phyloP scores from a whole-genome alignment of 139 green algal genomes.

The Ulvella scutata region DNA sequence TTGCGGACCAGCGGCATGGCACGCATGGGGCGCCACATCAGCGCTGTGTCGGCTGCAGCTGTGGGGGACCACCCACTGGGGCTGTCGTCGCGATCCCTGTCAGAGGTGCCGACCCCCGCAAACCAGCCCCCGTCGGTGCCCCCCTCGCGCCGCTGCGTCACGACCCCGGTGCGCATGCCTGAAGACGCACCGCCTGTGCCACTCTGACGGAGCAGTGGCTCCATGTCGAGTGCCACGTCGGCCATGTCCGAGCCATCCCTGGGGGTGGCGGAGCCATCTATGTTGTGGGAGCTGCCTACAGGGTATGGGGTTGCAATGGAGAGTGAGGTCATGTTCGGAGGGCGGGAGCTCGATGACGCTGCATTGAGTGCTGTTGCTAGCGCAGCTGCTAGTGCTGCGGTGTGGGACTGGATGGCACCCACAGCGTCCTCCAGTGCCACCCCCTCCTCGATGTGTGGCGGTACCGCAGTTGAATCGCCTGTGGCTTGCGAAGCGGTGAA shows the following conservation, averaged over 20 bases:
- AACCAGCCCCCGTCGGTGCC: too few relatives aligned
- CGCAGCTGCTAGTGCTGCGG: neutral
- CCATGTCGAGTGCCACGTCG: neutral
- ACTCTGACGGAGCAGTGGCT: neutral
- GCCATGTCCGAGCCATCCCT: too few relatives aligned
- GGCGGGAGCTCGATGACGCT: neutral
- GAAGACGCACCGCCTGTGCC: neutral
- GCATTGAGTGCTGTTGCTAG: neutral
- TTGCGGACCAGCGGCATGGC: neutral
- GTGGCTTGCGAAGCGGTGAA: neutral
- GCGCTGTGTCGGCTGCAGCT: neutral
- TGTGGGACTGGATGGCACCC: neutral
- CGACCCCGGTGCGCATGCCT: neutral
- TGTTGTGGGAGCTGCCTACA: neutral
- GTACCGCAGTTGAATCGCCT: neutral
- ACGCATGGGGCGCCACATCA: neutral
- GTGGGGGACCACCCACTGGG: neutral
- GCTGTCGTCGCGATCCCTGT: neutral
- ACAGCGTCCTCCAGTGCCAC: neutral
- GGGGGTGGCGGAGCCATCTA: too few relatives aligned
- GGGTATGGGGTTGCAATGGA: neutral
- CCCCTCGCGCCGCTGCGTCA: neutral
- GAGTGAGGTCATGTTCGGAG: neutral
- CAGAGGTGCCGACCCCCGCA: too few relatives aligned
- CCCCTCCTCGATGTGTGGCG: neutral